Conservation (phyloP, 257 asterid genomes). For the Linderniella brevidens region DNA sequence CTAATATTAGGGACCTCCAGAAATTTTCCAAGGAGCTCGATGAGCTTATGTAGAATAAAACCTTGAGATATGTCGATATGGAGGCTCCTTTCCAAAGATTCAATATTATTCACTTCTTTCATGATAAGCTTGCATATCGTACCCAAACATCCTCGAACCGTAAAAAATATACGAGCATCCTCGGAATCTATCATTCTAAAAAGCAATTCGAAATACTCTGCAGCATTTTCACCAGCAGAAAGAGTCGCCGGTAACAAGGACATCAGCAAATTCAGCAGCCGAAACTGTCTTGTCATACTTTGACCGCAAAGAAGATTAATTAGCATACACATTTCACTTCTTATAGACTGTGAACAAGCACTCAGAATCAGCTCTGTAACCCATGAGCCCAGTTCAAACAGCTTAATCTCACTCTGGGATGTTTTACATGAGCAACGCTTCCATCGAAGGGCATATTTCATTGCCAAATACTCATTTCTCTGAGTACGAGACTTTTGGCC, state of each 20-base stretch:
- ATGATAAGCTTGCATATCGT: slow-evolving; percentile 72
- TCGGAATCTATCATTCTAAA: slow-evolving; percentile 88
- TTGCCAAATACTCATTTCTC: slow-evolving; percentile 61
- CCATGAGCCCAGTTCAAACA: slow-evolving; percentile 98
- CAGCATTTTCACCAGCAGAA: slow-evolving; percentile 92
- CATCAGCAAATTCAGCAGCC: slow-evolving; percentile 73
- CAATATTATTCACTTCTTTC: slow-evolving; percentile 67
- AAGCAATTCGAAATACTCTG: slow-evolving; percentile 87
- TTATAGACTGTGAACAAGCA: slow-evolving; percentile 94
- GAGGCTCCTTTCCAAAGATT: slow-evolving; percentile 92
- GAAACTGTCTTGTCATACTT: slow-evolving; percentile 70
- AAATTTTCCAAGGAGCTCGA: slow-evolving; percentile 92
- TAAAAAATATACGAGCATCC: slow-evolving; percentile 87
- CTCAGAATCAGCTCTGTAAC: slow-evolving; percentile 95
- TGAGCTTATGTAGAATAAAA: slow-evolving; percentile 92
- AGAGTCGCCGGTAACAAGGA: slow-evolving; percentile 89
- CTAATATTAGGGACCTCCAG: slow-evolving; percentile 92
- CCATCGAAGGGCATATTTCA: slow-evolving; percentile 94
- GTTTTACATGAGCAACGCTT: slow-evolving; percentile 61
- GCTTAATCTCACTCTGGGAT: slow-evolving; percentile 47
- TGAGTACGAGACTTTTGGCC: slow-evolving; percentile 77
- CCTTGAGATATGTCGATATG: slow-evolving; percentile 97
- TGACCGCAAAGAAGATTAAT: slow-evolving; percentile 88
- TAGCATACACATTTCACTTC: slow-evolving; percentile 97
- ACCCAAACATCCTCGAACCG: slow-evolving; percentile 72